Conservation (phyloP, 306 rosid genomes). For the Pyrus pyrifolia region DNA sequence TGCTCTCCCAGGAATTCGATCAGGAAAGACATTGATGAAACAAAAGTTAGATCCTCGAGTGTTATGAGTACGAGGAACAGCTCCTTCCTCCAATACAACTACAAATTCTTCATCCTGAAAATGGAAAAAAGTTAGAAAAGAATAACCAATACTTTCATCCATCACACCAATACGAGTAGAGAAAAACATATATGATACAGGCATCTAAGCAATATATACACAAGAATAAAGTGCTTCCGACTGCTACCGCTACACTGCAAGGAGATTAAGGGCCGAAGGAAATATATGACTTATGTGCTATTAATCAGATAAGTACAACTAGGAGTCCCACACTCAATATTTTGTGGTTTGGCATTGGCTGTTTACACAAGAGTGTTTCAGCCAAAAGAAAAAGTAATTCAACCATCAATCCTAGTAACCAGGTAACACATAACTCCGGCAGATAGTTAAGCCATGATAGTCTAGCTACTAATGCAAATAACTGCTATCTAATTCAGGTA, state of each 20-base stretch:
- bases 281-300: neutral
- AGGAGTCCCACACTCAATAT: neutral
- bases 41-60: conserved; percentile 79
- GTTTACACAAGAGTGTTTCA: neutral
- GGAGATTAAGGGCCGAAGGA: neutral
- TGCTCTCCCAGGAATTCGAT: conserved; percentile 84
- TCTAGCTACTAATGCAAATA: neutral
- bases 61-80: conserved; percentile 73
- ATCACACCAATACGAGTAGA: neutral
- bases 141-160: conserved; percentile 4
- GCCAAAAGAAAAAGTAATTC: neutral
- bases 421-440: neutral
- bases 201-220: neutral
- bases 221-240: conserved; percentile 12
- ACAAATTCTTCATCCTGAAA: conserved; percentile 86
- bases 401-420: neutral
- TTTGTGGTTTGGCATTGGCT: neutral
- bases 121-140: neutral
- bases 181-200: conserved; percentile 1
- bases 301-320: neutral
- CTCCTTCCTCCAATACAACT: conserved; percentile 55
- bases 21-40: conserved; percentile 74
- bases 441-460: neutral
- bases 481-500: neutral
- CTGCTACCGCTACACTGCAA: conserved; percentile 2